These are phyloP conservation scores for Grammothele lineata DNA, from an alignment of 768 basidiomycete species.

Conservation along the genomic window DNA sequence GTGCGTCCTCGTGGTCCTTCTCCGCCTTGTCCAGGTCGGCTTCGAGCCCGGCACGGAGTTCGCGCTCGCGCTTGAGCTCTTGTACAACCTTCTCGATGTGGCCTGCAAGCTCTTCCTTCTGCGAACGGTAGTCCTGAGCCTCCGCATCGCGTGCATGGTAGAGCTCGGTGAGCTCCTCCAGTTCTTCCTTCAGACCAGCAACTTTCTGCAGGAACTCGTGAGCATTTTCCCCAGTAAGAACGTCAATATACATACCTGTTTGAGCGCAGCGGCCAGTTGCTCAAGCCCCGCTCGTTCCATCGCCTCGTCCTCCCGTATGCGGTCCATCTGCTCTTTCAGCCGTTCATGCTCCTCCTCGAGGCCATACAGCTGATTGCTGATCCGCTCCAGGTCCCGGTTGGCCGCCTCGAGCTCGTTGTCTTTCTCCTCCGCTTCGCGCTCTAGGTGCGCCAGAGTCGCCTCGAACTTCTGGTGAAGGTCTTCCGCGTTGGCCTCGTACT, in stretches of 20 bases:
- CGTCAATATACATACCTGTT: conserved; percentile 55
- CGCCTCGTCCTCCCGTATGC: conserved; percentile 65
- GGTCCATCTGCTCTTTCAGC: conserved; percentile 65
- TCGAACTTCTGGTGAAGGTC: conserved; percentile 75
- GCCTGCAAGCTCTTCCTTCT: conserved; percentile 73
- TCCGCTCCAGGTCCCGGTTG: conserved; percentile 73
- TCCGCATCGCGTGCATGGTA: conserved; percentile 64
- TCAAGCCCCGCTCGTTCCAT: conserved; percentile 69
- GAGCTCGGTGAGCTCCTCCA: conserved; percentile 59
- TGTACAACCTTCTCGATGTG: conserved; percentile 70
- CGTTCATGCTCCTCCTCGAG: conserved; percentile 86
- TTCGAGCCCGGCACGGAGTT: conserved; percentile 50
- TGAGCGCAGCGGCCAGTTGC: conserved; percentile 65
- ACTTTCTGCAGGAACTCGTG: conserved; percentile 56
- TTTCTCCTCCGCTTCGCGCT: conserved; percentile 74
- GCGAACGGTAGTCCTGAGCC: conserved; percentile 59
- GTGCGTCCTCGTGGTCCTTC: conserved; percentile 57
- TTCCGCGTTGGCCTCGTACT: conserved; percentile 67
- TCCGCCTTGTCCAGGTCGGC: conserved; percentile 53
- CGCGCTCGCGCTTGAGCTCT: conserved; percentile 56
- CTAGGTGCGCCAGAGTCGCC: conserved; percentile 68
- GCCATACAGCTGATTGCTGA: conserved; percentile 72
- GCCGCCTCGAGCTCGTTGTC: conserved; percentile 72
- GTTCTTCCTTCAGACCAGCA: conserved; percentile 53
- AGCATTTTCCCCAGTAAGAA: background rate